These are phyloP conservation scores for Plenodomus lindquistii DNA, from an alignment of 2,329 filamentous ascomycete species.

Conservation along the genomic window DNA sequence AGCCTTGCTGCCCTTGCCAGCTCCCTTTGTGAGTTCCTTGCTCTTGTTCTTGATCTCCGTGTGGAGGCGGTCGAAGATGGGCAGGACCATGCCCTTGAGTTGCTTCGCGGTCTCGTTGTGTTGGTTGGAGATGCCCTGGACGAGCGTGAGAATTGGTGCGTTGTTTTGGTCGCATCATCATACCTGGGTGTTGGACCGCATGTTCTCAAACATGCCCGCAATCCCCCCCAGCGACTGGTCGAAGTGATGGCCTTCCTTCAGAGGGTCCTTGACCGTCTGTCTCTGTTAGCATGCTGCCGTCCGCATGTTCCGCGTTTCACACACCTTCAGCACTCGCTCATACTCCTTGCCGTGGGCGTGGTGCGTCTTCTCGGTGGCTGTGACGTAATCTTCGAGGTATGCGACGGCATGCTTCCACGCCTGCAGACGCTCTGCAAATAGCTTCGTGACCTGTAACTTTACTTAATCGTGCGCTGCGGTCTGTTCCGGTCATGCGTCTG, in stretches of 20 bases:
- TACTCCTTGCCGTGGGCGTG: slow-evolving; percentile 89
- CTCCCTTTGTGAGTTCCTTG: slow-evolving; percentile 83
- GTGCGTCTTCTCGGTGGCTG: slow-evolving; percentile 82
- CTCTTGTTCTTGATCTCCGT: slow-evolving; percentile 95
- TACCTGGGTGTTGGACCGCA: slow-evolving; percentile 85
- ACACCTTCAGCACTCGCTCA: slow-evolving; percentile 86
- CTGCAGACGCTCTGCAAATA: slow-evolving; percentile 84
- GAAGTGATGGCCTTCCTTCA: slow-evolving; percentile 91
- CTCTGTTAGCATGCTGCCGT: slow-evolving; percentile 9
- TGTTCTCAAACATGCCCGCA: slow-evolving; percentile 89
- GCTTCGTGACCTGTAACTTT: slow-evolving; percentile 46
- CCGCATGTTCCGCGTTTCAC: slow-evolving; percentile 3
- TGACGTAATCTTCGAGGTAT: slow-evolving; percentile 89
- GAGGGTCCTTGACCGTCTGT: slow-evolving; percentile 79
- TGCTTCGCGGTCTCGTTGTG: slow-evolving; percentile 91
- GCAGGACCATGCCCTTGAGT: slow-evolving; percentile 82
- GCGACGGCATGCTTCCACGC: slow-evolving; percentile 95
- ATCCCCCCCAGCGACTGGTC: slow-evolving; percentile 86
- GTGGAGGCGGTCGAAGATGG: slow-evolving; percentile 87
- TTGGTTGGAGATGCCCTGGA: slow-evolving; percentile 78
- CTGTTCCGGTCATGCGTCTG: background rate
- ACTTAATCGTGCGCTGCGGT: too few species aligned
- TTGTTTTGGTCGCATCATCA: background rate
- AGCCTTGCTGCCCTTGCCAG: slow-evolving; percentile 81
- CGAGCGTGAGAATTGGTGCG: slow-evolving; percentile 1